phyloP scores from a whole-genome alignment of 371 early-diverging fungal genomes.

The Mycotypha africana region DNA sequence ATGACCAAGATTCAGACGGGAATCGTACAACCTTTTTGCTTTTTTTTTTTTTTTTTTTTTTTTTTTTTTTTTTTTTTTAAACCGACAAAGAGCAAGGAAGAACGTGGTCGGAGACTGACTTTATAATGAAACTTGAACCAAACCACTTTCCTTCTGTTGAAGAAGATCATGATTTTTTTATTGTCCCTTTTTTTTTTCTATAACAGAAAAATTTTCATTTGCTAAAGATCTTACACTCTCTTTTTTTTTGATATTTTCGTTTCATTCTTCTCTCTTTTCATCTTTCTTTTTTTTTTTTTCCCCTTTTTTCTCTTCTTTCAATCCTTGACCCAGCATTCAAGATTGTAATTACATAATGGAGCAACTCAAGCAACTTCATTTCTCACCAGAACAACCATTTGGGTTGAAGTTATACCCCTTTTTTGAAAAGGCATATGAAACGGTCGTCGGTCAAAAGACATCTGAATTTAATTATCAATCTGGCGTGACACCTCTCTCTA shows the following conservation, averaged over 20 bases:
- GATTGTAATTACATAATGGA: not conserved
- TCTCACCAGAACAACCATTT: constrained; percentile 49
- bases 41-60: no score
- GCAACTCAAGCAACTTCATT: constrained; percentile 23
- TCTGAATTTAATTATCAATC: constrained; percentile 50
- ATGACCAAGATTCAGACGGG: constrained; percentile 6
- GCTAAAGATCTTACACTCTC: not conserved
- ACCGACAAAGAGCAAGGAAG: no score
- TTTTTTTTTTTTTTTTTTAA: no score
- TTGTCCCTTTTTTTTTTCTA: not conserved
- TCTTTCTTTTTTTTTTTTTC: not conserved
- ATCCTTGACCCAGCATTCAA: no score
- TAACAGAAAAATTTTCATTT: not conserved
- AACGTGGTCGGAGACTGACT: no score
- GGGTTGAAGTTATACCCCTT: constrained; percentile 48
- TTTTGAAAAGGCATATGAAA: constrained; percentile 42
- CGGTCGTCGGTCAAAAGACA: constrained; percentile 40
- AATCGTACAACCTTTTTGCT: constrained; percentile 3
- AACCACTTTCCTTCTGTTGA: not conserved
- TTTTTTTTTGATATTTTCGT: not conserved
- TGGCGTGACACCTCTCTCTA: constrained; percentile 64
- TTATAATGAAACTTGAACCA: no score
- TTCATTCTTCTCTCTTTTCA: not conserved
- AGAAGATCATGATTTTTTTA: not conserved
- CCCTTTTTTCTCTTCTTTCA: not conserved